phyloP scores from a whole-genome alignment of 2,329 filamentous ascomycete species.

The Aureobasidium namibiae region DNA sequence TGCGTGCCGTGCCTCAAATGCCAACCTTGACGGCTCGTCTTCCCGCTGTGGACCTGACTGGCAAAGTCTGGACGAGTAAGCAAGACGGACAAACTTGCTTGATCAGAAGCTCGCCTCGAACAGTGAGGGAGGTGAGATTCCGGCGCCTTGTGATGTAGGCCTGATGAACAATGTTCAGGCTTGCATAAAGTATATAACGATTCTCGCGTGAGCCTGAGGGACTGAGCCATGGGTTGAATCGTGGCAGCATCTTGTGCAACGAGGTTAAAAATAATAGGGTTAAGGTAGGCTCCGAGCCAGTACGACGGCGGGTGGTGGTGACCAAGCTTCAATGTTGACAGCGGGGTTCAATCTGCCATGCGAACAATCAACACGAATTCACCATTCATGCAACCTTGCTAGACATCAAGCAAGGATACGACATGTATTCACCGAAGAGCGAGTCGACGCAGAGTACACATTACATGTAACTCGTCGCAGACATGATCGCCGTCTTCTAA shows the following conservation, averaged over 20 bases:
- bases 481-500: background rate
- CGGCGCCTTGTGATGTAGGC: background rate
- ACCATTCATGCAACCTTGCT: constrained; percentile 2
- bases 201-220: background rate
- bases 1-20: constrained; percentile 4
- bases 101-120: background rate
- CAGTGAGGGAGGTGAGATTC: background rate
- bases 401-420: background rate
- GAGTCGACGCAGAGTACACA: background rate
- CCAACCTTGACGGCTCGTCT: background rate
- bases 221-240: background rate
- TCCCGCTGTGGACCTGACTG: background rate
- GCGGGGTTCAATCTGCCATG: background rate
- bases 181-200: background rate
- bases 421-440: background rate
- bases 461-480: background rate
- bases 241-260: constrained; percentile 5
- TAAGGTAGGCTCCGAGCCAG: constrained; percentile 7
- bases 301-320: background rate
- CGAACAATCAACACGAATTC: background rate
- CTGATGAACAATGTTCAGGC: background rate
- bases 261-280: background rate
- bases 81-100: background rate
- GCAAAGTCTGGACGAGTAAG: background rate
- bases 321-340: constrained; percentile 7